Evolutionary conservation across 805 yeast genomes (phyloP).

Genomic region (Sugiyamaella floridensis): DNA sequence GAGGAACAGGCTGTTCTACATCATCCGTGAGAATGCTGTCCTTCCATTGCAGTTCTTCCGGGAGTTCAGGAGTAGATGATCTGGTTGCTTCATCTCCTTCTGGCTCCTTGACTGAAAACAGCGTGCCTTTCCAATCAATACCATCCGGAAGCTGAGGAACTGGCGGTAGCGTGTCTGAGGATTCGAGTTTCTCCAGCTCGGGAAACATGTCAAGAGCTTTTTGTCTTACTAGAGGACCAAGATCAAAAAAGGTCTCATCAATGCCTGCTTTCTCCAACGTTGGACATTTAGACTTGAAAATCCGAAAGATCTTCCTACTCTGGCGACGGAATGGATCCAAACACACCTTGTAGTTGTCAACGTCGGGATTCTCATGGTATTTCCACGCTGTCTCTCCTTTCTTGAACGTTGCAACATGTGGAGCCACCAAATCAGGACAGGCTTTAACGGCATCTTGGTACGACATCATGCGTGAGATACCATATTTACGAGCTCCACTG

Average conservation of each 20-base stretch:
- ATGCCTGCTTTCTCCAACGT: conserved; percentile 89
- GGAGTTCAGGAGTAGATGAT: neutral
- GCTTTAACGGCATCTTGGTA: conserved; percentile 59
- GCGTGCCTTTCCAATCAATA: conserved; percentile 23
- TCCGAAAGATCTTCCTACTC: conserved; percentile 65
- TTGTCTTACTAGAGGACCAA: conserved; percentile 57
- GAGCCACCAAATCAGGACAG: conserved; percentile 69
- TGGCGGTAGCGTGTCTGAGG: conserved; percentile 8
- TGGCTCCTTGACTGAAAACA: conserved; percentile 23
- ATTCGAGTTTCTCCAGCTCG: conserved; percentile 23
- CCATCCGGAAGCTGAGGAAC: conserved; percentile 12
- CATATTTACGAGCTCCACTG: conserved; percentile 81
- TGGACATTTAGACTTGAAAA: conserved; percentile 57
- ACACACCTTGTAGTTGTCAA: conserved; percentile 69
- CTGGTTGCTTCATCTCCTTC: neutral
- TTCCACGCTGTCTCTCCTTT: conserved; percentile 83
- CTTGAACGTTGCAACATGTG: conserved; percentile 90
- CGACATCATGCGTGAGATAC: conserved; percentile 72
- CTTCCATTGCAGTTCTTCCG: neutral
- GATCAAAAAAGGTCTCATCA: conserved; percentile 84
- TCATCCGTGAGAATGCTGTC: neutral
- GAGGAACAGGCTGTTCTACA: neutral
- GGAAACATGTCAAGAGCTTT: conserved; percentile 45
- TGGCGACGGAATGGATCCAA: conserved; percentile 89
- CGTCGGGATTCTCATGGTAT: conserved; percentile 49